phyloP scores from a whole-genome alignment of 805 yeast species.

The Kuraishia molischiana region DNA sequence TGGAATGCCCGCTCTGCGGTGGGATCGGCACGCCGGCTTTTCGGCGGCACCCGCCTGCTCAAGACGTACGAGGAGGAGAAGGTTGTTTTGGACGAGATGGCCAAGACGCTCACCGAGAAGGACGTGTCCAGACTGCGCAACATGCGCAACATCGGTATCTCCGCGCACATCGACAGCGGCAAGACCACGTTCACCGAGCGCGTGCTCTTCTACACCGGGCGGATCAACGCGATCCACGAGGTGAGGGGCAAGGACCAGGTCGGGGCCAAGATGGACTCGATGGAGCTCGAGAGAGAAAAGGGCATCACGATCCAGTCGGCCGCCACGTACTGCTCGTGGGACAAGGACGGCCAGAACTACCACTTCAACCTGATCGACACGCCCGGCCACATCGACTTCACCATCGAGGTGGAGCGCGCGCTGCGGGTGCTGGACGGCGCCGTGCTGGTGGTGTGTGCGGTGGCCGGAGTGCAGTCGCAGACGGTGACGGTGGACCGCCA shows the following conservation, averaged over 20 bases:
- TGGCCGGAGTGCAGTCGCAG: slow-evolving; percentile 96
- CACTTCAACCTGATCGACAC: slow-evolving; percentile 96
- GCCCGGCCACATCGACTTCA: slow-evolving; percentile 98
- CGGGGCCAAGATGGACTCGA: slow-evolving; percentile 99
- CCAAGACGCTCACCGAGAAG: slow-evolving; percentile 32
- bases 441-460: slow-evolving; percentile 96
- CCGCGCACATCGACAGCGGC: slow-evolving; percentile 98
- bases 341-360: slow-evolving; percentile 53
- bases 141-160: slow-evolving; percentile 92
- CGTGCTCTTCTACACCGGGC: slow-evolving; percentile 90
- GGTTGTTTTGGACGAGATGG: slow-evolving; percentile 51
- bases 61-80: slow-evolving; percentile 66
- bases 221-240: slow-evolving; percentile 94
- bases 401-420: slow-evolving; percentile 99
- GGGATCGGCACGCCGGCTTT: slow-evolving; percentile 12
- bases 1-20: too few relatives aligned
- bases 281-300: slow-evolving; percentile 97
- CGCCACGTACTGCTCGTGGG: slow-evolving; percentile 97
- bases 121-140: slow-evolving; percentile 43
- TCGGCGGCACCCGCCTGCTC: slow-evolving; percentile 20
- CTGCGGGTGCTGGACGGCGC: slow-evolving; percentile 97
- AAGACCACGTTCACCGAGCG: slow-evolving; percentile 98
- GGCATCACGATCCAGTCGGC: slow-evolving; percentile 99
- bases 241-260: slow-evolving; percentile 95
- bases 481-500: slow-evolving; percentile 98